Conservation (phyloP, 352 stramenopile species). For the Phytophthora pluvialis region DNA sequence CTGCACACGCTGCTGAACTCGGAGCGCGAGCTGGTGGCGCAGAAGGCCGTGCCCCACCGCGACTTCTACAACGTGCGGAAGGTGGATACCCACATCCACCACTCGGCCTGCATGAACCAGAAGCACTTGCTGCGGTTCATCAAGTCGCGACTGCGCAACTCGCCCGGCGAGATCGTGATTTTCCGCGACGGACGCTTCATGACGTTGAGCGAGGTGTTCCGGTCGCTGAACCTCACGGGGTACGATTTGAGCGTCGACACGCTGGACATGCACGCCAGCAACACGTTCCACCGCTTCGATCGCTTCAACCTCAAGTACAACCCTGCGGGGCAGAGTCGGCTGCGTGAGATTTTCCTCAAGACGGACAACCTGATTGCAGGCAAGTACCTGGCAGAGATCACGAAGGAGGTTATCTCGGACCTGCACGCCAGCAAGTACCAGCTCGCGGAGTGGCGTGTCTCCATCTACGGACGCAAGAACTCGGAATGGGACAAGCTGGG, state of each 20-base stretch:
- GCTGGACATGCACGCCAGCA: slow-evolving; percentile 99
- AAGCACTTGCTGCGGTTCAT: slow-evolving; percentile 95
- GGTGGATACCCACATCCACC: slow-evolving; percentile 99
- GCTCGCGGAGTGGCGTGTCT: slow-evolving; percentile 95
- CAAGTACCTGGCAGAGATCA: slow-evolving; percentile 96
- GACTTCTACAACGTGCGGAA: slow-evolving; percentile 99
- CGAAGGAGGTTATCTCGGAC: slow-evolving; percentile 93
- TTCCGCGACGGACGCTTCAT: slow-evolving; percentile 95
- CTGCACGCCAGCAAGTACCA: slow-evolving; percentile 94
- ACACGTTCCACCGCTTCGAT: slow-evolving; percentile 99
- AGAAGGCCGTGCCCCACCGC: slow-evolving; percentile 97
- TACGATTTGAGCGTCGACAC: slow-evolving; percentile 99
- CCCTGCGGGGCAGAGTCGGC: slow-evolving; percentile 92
- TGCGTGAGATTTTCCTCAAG: slow-evolving; percentile 99
- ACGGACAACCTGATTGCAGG: slow-evolving; percentile 97
- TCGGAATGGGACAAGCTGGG: slow-evolving; percentile 97
- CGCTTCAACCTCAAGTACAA: slow-evolving; percentile 99
- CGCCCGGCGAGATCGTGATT: slow-evolving; percentile 94
- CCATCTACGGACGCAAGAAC: slow-evolving; percentile 92
- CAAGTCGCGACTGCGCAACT: slow-evolving; percentile 80
- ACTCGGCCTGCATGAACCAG: slow-evolving; percentile 96
- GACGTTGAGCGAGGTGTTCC: slow-evolving; percentile 96
- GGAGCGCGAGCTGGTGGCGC: slow-evolving; percentile 93
- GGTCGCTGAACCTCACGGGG: slow-evolving; percentile 93
- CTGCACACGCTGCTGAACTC: slow-evolving; percentile 97